These are phyloP conservation scores for Metschnikowia colocasiae DNA, from an alignment of 805 yeast genomes.

Conservation along the genomic window DNA sequence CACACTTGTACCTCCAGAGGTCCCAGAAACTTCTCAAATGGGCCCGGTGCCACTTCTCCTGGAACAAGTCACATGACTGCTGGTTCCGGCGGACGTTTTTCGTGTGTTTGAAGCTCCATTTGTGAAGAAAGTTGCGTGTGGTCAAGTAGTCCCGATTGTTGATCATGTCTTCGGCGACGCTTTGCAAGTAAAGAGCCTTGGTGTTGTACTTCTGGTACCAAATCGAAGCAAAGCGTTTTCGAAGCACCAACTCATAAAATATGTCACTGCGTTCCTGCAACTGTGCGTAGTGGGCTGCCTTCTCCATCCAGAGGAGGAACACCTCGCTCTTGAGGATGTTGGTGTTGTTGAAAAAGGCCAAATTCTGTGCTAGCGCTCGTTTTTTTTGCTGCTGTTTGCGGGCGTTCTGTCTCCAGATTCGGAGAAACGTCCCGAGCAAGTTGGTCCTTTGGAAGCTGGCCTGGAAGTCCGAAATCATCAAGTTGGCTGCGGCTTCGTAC, in stretches of 20 bases:
- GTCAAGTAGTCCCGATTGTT: constrained; percentile 27
- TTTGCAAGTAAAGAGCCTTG: constrained; percentile 23
- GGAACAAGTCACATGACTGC: constrained; percentile 33
- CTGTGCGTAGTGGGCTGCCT: background rate
- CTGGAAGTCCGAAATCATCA: constrained; percentile 20
- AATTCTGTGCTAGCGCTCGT: constrained; percentile 5
- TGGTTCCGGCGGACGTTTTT: constrained; percentile 31
- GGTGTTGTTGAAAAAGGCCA: constrained; percentile 8
- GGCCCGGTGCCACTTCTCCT: constrained; percentile 30
- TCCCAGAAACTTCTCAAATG: constrained; percentile 31
- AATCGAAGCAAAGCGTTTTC: constrained; percentile 27
- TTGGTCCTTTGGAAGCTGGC: constrained; percentile 8
- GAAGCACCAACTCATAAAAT: constrained; percentile 9
- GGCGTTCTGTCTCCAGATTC: constrained; percentile 8
- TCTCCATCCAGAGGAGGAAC: constrained; percentile 14
- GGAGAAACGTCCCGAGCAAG: constrained; percentile 1
- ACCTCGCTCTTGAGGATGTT: constrained; percentile 7
- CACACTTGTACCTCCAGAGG: constrained; percentile 33
- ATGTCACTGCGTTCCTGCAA: constrained; percentile 1
- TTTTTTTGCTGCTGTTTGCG: background rate
- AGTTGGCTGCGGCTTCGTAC: constrained; percentile 21
- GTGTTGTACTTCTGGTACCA: constrained; percentile 34
- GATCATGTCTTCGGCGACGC: constrained; percentile 28
- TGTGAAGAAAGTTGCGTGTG: constrained; percentile 26
- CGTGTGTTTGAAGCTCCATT: constrained; percentile 37